phyloP scores from a whole-genome alignment of 805 yeast species.

The Metschnikowia bowlesiae region DNA sequence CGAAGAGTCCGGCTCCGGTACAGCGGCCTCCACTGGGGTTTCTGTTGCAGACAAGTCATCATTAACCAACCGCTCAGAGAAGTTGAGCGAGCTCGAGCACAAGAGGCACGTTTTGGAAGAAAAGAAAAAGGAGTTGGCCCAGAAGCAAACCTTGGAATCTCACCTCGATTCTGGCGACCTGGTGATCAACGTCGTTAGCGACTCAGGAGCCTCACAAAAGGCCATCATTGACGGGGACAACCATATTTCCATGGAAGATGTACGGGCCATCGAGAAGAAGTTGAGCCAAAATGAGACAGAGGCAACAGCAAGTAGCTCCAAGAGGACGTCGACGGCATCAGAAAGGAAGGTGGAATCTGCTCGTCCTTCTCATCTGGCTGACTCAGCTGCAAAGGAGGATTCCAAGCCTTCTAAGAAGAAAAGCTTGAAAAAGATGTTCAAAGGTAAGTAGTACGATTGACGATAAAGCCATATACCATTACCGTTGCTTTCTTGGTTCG shows the following conservation, averaged over 20 bases:
- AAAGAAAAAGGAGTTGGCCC: constrained; percentile 21
- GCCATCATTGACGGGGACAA: constrained; percentile 37
- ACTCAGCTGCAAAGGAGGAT: neutral
- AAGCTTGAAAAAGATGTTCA: constrained; percentile 14
- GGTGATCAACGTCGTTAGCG: constrained; percentile 12
- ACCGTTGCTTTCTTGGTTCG: too few relatives aligned
- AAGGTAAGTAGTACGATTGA: constrained; percentile 6
- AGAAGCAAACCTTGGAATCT: constrained; percentile 11
- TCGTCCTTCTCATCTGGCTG: neutral
- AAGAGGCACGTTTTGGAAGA: constrained; percentile 15
- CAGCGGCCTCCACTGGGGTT: neutral
- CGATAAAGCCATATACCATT: too few relatives aligned
- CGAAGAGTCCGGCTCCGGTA: neutral
- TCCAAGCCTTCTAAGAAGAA: constrained; percentile 7
- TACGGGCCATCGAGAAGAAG: constrained; percentile 8
- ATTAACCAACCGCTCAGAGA: constrained; percentile 5
- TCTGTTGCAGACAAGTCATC: neutral
- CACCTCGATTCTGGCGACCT: constrained; percentile 17
- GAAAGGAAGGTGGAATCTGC: neutral
- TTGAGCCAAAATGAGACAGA: constrained; percentile 5
- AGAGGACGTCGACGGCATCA: neutral
- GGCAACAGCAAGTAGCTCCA: neutral
- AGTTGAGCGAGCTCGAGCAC: constrained; percentile 11
- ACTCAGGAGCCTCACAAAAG: constrained; percentile 11
- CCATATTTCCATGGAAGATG: constrained; percentile 24